These are phyloP conservation scores for Zymoseptoria tritici DNA, from an alignment of 2,329 filamentous ascomycete genomes.

Conservation along the genomic window DNA sequence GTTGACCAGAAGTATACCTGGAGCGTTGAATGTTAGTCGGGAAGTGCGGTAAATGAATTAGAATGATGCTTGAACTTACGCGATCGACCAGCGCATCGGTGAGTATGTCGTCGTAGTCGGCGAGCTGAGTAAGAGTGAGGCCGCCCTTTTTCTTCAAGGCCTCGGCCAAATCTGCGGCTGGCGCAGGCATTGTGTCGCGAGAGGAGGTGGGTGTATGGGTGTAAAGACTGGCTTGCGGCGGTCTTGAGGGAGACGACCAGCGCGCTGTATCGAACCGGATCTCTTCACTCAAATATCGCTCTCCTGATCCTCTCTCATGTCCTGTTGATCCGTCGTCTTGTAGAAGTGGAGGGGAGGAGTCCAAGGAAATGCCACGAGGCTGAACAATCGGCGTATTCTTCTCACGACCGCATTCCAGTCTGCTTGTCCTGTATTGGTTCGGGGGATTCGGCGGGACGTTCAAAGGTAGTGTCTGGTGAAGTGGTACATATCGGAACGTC, in stretches of 20 bases:
- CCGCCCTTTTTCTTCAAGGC: conserved; percentile 56
- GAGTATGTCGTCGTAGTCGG: conserved; percentile 88
- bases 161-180: conserved; percentile 34
- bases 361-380: neutral
- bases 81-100: conserved; percentile 94
- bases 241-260: neutral
- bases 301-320: neutral
- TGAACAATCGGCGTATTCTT: neutral
- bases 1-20: conserved; percentile 94
- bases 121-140: conserved; percentile 78
- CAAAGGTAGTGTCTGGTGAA: neutral
- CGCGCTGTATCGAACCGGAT: neutral
- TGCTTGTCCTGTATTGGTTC: neutral
- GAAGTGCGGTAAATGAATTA: neutral
- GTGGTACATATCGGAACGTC: neutral
- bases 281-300: neutral
- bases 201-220: neutral
- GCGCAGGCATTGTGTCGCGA: conserved; percentile 20
- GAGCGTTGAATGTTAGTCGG: conserved; percentile 11
- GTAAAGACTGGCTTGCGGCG: conserved; percentile 7
- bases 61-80: conserved; percentile 49
- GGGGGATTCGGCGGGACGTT: neutral
- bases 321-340: neutral
- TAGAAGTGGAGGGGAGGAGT: neutral
- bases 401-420: conserved; percentile 4